Conservation (phyloP, 2,329 filamentous ascomycete species). For the Cladophialophora exuberans region DNA sequence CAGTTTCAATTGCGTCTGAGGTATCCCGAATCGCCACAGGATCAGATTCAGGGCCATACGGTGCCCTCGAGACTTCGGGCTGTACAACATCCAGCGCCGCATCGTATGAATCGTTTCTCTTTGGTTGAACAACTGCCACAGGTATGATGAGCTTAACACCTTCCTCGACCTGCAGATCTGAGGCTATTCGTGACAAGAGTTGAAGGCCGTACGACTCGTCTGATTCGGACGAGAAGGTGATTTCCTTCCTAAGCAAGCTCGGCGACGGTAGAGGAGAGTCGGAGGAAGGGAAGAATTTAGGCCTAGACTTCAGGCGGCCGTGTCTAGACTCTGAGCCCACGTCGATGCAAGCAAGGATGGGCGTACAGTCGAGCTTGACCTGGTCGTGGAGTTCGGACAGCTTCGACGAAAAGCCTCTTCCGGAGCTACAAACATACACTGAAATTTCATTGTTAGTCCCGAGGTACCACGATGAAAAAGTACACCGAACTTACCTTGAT, state of each 20-base stretch:
- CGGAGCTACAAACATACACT: constrained; percentile 60
- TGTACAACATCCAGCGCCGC: constrained; percentile 14
- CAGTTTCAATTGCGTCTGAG: constrained; percentile 51
- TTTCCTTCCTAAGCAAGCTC: constrained; percentile 37
- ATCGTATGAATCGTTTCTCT: constrained; percentile 33
- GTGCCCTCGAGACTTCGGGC: constrained; percentile 22
- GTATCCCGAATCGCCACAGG: constrained; percentile 33
- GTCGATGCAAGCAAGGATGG: constrained; percentile 61
- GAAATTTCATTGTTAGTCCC: constrained; percentile 10
- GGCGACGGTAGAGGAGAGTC: constrained; percentile 38
- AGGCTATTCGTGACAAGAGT: constrained; percentile 52
- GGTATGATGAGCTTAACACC: constrained; percentile 54
- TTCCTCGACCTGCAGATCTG: constrained; percentile 55
- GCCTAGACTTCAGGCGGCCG: constrained; percentile 37
- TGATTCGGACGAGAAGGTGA: constrained; percentile 48
- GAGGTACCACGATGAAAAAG: not conserved
- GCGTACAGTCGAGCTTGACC: constrained; percentile 48
- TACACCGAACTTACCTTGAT: constrained; percentile 48
- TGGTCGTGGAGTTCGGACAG: constrained; percentile 54
- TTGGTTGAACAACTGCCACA: constrained; percentile 49
- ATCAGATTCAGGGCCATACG: constrained; percentile 26
- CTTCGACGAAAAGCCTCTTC: constrained; percentile 56
- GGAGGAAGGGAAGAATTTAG: constrained; percentile 38
- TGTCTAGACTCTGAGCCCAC: constrained; percentile 49
- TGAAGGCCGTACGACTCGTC: constrained; percentile 54